Evolutionary conservation across 2,329 filamentous ascomycete species (phyloP), one percentile per base, ranked within the genome.

Genomic region (Paraconiothyrium sp.): DNA sequence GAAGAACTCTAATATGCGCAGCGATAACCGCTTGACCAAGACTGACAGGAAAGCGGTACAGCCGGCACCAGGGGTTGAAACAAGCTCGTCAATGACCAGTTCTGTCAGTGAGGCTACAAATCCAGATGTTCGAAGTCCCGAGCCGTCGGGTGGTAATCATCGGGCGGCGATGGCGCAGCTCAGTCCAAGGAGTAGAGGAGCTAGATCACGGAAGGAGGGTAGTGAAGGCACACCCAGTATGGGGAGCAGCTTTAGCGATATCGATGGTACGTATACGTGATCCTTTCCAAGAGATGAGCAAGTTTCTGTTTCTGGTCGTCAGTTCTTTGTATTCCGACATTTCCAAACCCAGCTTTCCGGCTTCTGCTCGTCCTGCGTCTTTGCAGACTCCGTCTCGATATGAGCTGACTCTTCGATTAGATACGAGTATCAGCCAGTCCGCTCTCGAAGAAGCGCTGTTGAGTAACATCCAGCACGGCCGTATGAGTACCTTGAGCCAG

Each of bases 201-300:
- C 50, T 22, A 73, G 64, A 52, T 57, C 60, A 41, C 64, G 60
- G 44, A 73, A 65, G 44, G 74, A 76, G 27, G 74, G 74, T 5
- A 78, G 76, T 48, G 76, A 78, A 48, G 76, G 74, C 1, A 74
- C 74, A 2, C 75, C 74, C 14, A 78, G 76, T 46, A 78, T 78
- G 74, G 91, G 92, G 1, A 94, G 92, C 76, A 94, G 91, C 70
- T 95, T 93, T 71, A 94, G 91, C 78, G 92, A 95, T 80, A 84
- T 96, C 47, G 92, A 94, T 75, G 91, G 91, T 85, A 76, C 67
- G 73, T 71, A 44, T 34, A 34, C 37, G 9, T 37, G 10, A 11
- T 14, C 32, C 24, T 34, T 22, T 47, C 0, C 27, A 48, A 4
- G 48, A 4, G 16, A n/a, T n/a, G 16, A 41, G 39, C 8, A 14